Conservation (phyloP, 2,329 filamentous ascomycete genomes). For the Neopestalotiopsis sp. region DNA sequence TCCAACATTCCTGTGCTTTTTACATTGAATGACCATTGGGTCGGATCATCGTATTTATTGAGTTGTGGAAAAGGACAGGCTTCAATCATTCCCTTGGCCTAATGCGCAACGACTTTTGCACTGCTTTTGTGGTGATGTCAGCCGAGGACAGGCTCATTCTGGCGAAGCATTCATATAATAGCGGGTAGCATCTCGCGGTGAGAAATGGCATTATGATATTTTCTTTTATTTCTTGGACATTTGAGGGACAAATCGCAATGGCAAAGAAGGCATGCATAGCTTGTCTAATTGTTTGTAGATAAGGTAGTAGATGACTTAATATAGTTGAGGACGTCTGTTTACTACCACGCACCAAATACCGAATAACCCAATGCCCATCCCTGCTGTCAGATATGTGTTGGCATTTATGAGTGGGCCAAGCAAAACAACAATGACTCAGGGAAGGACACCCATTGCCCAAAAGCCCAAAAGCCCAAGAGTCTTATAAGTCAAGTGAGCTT, state of each 20-base stretch:
- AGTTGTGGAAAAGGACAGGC: neutral
- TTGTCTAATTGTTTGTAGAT: neutral
- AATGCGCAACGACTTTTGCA: neutral
- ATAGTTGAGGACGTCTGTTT: neutral
- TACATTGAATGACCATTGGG: neutral
- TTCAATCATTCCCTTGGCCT: neutral
- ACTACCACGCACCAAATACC: neutral
- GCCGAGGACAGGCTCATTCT: neutral
- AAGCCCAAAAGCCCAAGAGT: too few species aligned
- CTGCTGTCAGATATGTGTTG: neutral
- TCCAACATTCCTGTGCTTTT: slow-evolving; percentile 8
- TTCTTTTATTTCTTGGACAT: neutral
- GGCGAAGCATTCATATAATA: slow-evolving; percentile 1
- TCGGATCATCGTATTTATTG: slow-evolving; percentile 1
- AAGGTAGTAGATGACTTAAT: slow-evolving; percentile 11
- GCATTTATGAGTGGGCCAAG: too few species aligned
- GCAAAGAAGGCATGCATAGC: neutral
- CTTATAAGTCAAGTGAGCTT: too few species aligned
- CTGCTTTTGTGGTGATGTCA: neutral
- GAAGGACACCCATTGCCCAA: too few species aligned
- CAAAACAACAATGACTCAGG: too few species aligned
- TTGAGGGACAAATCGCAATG: neutral
- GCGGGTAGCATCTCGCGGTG: neutral
- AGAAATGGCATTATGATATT: neutral
- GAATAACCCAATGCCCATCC: neutral